Base-by-base conservation (phyloP, 148 eudicot genomes). In the Silene conica region DNA sequence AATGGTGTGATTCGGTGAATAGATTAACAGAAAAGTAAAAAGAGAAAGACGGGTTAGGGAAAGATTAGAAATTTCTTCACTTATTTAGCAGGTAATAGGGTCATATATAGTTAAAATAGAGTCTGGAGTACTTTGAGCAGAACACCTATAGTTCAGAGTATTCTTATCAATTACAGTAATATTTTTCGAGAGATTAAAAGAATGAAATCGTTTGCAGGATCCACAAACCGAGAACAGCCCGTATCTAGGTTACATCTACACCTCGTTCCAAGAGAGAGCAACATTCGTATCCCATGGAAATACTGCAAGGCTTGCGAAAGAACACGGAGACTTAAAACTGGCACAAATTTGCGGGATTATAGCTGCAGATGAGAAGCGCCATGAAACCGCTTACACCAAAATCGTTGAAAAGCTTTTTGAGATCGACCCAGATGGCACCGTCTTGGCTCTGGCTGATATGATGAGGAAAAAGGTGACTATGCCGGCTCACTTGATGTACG, bases 251-350 rank as follows among this genome's bases (percentile, higher is more conserved):
- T 84, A 72, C 85, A 84, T 84, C 63, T 84, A 84, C 80, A 84
- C 87, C 31, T 84, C 87, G 62, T 84, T 84, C 81, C 87, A 84
- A 77, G 87, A 84, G 74, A 76, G 84, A 71, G 87, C 87, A 21
- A 84, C 87, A 60, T 84, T 84, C 77, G 72, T 84, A 64, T 81
- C 85, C 46, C 87, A 84, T 13, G 87, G 83, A 50, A 84, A 84
- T n/a, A 84, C 87, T 12, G 87, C 87, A 9, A 79, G 82, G 72
- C 75, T 78, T 5, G 84, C 87, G 72, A 84, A 84, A 75, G 83
- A 84, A 8, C 77, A 84, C 1, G 87, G 87, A 7, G 87, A 84
- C 70, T 0, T 81, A 16, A 79, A 76, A 73, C 69, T 84, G 28
- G 87, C 87, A 16, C 80, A 84, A 19, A 69, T 84, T 6, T 84